Evolutionary conservation across 1,139 yeast species (phyloP), one percentile per base, ranked within the genome.

Genomic region (Hyphopichia pseudoburtonii): DNA sequence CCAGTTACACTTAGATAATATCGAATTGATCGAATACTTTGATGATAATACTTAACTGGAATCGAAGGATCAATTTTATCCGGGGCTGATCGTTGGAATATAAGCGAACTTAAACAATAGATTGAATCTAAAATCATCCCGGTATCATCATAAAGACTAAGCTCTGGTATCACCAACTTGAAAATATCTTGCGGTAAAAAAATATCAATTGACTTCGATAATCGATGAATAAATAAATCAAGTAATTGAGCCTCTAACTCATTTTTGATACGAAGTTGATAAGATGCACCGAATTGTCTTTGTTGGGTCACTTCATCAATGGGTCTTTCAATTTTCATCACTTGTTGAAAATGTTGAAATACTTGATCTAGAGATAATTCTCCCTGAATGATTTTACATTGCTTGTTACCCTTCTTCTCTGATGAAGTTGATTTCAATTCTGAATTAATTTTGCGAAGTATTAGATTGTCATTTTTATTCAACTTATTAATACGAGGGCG

Each of bases 121-220:
- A 68, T 62, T 14, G 68, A 51, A 43, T 64, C 60, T 21, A 65
- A 38, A 14, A 68, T 50, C 61, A 66, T 56, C 18, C 62, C 57
- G 2, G 73, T 63, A 8, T 66, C 71, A 40, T 68, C 73, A 34
- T 56, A 46, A 9, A 68, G 45, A 3, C 72, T 70, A 42, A 67
- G 43, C 34, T 64, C 64, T 2, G 73, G 64, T 1, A 68, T 54
- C 6, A 68, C 51, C 24, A 55, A 56, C 18, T 53, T 52, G 43
- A 64, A 67, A 11, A 58, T 48, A 19, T 58, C 60, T 24, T 53
- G 55, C 5, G 60, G 57, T 39, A 65, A 47, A 33, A 65, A 64
- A 31, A 64, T 54, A 42, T 67, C 73, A 41, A 66, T 53, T 24
- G 50, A 50, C 8, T 45, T 41, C 2, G 70, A 54, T 11, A 65